Evolutionary conservation across 768 basidiomycete species (phyloP).

Genomic region (Serendipita vermifera): DNA sequence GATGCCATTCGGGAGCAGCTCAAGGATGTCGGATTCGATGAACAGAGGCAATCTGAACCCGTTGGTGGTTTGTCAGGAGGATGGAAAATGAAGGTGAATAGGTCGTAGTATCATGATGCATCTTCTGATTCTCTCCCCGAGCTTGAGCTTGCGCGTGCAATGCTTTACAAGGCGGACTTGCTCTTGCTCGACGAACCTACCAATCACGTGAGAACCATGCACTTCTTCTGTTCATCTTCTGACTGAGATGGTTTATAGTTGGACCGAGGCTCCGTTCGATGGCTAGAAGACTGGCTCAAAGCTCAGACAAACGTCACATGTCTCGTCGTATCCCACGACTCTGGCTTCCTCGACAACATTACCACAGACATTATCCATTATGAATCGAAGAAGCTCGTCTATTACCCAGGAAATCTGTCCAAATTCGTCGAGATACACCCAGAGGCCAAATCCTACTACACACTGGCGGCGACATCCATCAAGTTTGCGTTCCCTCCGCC

Average conservation of each 20-base stretch:
- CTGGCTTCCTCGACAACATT: slow-evolving; percentile 88
- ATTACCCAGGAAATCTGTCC: slow-evolving; percentile 87
- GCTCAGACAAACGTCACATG: slow-evolving; percentile 76
- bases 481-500: slow-evolving; percentile 94
- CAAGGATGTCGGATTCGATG: slow-evolving; percentile 82
- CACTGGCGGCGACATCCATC: slow-evolving; percentile 81
- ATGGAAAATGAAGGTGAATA: slow-evolving; percentile 82
- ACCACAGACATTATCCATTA: slow-evolving; percentile 98
- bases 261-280: slow-evolving; percentile 72
- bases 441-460: slow-evolving; percentile 93
- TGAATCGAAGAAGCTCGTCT: slow-evolving; percentile 90
- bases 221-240: not conserved
- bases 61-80: slow-evolving; percentile 91
- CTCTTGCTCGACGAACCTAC: slow-evolving; percentile 68
- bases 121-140: not conserved
- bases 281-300: slow-evolving; percentile 82
- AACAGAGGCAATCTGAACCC: slow-evolving; percentile 63
- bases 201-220: slow-evolving; percentile 58
- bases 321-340: slow-evolving; percentile 93
- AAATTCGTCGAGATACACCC: slow-evolving; percentile 81
- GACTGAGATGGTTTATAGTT: slow-evolving; percentile 32
- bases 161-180: slow-evolving; percentile 88
- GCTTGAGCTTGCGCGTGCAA: slow-evolving; percentile 86
- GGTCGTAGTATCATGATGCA: not conserved
- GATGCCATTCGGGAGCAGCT: slow-evolving; percentile 69